Percentiles rank a stretch among this genome's conserved stretches.
Conservation (phyloP, 2,329 filamentous ascomycete species). For the Rosellinia necatrix region DNA sequence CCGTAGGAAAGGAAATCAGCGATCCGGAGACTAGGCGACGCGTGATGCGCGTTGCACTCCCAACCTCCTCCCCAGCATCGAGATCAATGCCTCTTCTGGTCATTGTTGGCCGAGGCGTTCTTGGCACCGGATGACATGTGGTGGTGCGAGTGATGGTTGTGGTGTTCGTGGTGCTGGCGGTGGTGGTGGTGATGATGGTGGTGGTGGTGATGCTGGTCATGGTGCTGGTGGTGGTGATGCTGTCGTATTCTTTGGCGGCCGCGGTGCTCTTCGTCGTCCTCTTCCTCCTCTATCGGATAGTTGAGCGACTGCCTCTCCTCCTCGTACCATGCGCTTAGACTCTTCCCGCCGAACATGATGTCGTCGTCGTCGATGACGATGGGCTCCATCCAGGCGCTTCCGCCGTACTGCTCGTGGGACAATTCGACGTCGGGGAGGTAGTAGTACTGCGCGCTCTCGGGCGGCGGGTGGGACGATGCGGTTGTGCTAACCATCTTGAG, state of each 20-base stretch:
- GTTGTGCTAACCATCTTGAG: conserved; percentile 43
- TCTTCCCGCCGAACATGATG: conserved; percentile 64
- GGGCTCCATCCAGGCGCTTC: conserved; percentile 54
- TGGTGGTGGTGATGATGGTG: conserved; percentile 9
- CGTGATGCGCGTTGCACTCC: too few species aligned
- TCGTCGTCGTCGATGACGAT: conserved; percentile 66
- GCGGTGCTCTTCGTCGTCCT: conserved; percentile 46
- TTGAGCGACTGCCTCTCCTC: conserved; percentile 56
- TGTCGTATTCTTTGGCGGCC: conserved; percentile 46
- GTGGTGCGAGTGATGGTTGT: conserved; percentile 33
- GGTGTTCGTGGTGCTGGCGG: conserved; percentile 27
- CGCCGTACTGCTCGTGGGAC: conserved; percentile 31
- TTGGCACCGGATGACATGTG: conserved; percentile 29
- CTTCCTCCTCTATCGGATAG: conserved; percentile 47
- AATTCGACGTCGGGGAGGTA: conserved; percentile 35
- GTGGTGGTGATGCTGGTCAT: conserved; percentile 27
- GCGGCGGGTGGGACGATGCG: conserved; percentile 31
- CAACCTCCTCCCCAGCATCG: background rate
- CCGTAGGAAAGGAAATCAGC: background rate
- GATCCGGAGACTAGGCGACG: background rate
- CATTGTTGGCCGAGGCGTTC: conserved; percentile 24
- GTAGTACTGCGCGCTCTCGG: conserved; percentile 40
- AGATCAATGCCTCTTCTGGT: conserved; percentile 35
- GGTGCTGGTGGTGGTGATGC: conserved; percentile 30
- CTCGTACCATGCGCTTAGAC: conserved; percentile 63